Conservation (phyloP, 805 yeast genomes). For the Ogataea corticis region DNA sequence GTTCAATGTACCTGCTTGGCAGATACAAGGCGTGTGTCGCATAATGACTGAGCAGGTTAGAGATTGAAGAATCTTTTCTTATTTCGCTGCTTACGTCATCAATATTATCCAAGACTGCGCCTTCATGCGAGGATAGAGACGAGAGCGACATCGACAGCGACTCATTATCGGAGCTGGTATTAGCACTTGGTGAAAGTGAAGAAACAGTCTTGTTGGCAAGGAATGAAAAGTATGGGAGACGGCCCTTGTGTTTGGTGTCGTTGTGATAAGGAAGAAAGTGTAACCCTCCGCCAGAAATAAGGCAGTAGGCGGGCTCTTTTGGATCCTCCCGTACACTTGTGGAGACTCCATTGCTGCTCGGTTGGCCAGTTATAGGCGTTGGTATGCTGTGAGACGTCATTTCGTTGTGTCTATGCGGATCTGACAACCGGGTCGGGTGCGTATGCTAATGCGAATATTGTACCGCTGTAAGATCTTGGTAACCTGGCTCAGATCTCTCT, state of each 20-base stretch:
- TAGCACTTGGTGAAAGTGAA: conserved; percentile 22
- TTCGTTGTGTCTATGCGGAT: no score
- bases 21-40: conserved; percentile 51
- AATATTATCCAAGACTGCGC: neutral
- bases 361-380: neutral
- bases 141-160: conserved; percentile 12
- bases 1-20: conserved; percentile 44
- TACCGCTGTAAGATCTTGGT: no score
- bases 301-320: conserved; percentile 23
- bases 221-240: conserved; percentile 23
- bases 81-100: conserved; percentile 5
- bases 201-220: conserved; percentile 29
- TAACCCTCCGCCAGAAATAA: conserved; percentile 30
- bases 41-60: conserved; percentile 30
- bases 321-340: neutral
- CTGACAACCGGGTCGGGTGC: no score
- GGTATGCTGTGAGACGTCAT: no score
- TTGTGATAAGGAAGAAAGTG: conserved; percentile 28
- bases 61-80: conserved; percentile 9
- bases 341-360: neutral
- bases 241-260: conserved; percentile 8
- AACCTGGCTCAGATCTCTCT: no score
- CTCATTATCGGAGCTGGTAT: conserved; percentile 18
- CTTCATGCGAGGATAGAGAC: conserved; percentile 9
- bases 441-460: no score